phyloP scores from a whole-genome alignment of 2,329 filamentous ascomycete species.

The Beauveria australis region DNA sequence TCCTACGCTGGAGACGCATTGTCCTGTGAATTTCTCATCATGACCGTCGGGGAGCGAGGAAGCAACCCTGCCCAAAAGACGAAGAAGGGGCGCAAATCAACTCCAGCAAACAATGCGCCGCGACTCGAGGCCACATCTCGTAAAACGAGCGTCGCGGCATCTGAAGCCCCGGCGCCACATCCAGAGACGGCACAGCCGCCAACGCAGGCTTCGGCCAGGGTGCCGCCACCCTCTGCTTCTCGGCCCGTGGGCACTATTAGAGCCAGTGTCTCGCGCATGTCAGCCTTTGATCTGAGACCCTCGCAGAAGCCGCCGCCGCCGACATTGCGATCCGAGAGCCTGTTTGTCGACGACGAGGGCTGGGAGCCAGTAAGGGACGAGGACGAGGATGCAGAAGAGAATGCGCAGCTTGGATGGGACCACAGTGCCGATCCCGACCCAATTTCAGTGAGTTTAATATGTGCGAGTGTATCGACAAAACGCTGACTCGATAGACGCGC shows the following conservation, averaged over 20 bases:
- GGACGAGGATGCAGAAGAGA: constrained; percentile 55
- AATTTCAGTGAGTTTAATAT: constrained; percentile 32
- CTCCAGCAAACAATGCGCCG: constrained; percentile 25
- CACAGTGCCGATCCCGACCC: constrained; percentile 54
- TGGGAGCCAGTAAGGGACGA: constrained; percentile 62
- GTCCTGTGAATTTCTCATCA: constrained; percentile 68
- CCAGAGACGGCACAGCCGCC: constrained; percentile 8
- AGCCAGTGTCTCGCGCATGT: constrained; percentile 27
- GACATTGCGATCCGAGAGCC: constrained; percentile 54
- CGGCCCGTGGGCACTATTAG: constrained; percentile 27
- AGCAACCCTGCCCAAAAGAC: constrained; percentile 39
- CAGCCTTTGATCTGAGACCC: constrained; percentile 39
- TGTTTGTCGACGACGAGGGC: constrained; percentile 69
- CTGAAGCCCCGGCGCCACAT: constrained; percentile 19
- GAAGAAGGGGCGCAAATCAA: constrained; percentile 36
- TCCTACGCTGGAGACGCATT: constrained; percentile 62
- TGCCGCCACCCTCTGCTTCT: constrained; percentile 22
- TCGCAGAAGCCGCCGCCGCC: constrained; percentile 47
- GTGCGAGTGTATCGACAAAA: background rate
- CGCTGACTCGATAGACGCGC: constrained; percentile 33
- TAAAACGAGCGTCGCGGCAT: constrained; percentile 33
- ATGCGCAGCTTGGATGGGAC: constrained; percentile 67
- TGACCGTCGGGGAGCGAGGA: constrained; percentile 65
- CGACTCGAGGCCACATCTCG: constrained; percentile 41
- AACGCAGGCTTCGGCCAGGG: constrained; percentile 19